These are phyloP conservation scores for Penicillium psychrosexuale DNA, from an alignment of 2,329 filamentous ascomycete species.

Conservation along the genomic window DNA sequence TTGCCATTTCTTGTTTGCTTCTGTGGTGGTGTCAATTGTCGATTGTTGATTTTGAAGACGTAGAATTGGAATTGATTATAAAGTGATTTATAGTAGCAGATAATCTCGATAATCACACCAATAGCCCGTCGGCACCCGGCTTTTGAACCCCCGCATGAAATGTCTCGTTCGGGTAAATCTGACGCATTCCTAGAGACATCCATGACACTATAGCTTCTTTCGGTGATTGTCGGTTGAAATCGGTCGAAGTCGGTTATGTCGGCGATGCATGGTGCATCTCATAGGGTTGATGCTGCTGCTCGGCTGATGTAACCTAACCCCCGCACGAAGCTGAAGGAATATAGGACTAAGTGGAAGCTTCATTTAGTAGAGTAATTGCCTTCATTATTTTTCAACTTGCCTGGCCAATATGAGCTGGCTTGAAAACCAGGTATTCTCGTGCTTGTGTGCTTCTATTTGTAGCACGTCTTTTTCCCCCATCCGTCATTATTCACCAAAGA, in stretches of 20 bases:
- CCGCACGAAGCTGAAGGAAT: not conserved
- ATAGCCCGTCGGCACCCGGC: not conserved
- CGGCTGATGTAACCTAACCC: too few relatives aligned
- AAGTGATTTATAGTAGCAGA: not conserved
- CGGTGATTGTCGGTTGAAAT: not conserved
- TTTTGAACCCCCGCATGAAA: not conserved
- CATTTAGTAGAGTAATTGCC: not conserved
- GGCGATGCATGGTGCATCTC: too few relatives aligned
- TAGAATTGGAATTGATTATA: not conserved
- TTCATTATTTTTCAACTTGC: too few relatives aligned
- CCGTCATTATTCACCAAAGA: too few relatives aligned
- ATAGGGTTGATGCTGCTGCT: too few relatives aligned
- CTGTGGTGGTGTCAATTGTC: not conserved
- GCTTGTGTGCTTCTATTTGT: too few relatives aligned
- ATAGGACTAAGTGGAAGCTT: not conserved
- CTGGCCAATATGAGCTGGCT: too few relatives aligned
- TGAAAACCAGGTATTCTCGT: too few relatives aligned
- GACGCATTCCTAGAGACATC: not conserved
- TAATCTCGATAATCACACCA: not conserved
- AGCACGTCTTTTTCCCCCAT: too few relatives aligned
- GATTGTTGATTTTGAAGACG: not conserved
- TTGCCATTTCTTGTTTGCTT: not conserved
- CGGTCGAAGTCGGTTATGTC: too few relatives aligned
- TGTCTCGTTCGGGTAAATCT: not conserved
- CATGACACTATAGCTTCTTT: slow-evolving; percentile 21